Conservation (phyloP, 2,329 filamentous ascomycete species). For the Neofusicoccum laricinum region DNA sequence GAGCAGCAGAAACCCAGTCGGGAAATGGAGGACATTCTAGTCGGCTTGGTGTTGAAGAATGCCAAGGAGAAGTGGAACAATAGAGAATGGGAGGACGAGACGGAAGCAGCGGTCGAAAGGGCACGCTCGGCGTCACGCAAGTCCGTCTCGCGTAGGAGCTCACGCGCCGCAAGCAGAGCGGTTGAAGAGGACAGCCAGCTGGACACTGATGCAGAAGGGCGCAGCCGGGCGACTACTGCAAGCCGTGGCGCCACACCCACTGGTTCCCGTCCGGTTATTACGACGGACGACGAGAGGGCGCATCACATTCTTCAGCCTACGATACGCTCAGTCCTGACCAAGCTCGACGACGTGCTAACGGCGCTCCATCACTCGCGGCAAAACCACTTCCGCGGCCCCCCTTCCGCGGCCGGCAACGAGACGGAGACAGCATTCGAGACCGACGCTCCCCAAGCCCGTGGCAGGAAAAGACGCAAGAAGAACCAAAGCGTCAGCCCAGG, state of each 20-base stretch:
- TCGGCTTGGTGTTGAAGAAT: constrained; percentile 61
- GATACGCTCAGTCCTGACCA: constrained; percentile 66
- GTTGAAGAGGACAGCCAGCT: neutral
- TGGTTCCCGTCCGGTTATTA: constrained; percentile 49
- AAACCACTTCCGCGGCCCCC: constrained; percentile 40
- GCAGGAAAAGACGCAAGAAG: neutral
- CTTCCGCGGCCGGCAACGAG: constrained; percentile 21
- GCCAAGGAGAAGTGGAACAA: constrained; percentile 62
- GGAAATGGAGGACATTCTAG: constrained; percentile 67
- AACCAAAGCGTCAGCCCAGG: neutral
- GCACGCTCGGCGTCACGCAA: constrained; percentile 4
- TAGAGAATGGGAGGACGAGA: constrained; percentile 36
- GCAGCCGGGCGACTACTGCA: neutral
- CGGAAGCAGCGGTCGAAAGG: constrained; percentile 14
- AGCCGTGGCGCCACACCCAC: constrained; percentile 4
- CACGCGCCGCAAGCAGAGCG: constrained; percentile 20
- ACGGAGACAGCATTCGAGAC: constrained; percentile 28
- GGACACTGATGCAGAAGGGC: neutral
- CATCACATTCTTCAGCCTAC: constrained; percentile 63
- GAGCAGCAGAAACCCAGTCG: constrained; percentile 51
- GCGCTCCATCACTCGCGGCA: constrained; percentile 67
- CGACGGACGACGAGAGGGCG: constrained; percentile 70
- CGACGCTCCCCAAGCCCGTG: neutral
- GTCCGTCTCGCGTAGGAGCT: neutral
- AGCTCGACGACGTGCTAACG: constrained; percentile 67